Percentiles rank a stretch among this genome's conserved stretches.
phyloP scores from a whole-genome alignment of 768 basidiomycete species.

The Rhodotorula kratochvilovae region DNA sequence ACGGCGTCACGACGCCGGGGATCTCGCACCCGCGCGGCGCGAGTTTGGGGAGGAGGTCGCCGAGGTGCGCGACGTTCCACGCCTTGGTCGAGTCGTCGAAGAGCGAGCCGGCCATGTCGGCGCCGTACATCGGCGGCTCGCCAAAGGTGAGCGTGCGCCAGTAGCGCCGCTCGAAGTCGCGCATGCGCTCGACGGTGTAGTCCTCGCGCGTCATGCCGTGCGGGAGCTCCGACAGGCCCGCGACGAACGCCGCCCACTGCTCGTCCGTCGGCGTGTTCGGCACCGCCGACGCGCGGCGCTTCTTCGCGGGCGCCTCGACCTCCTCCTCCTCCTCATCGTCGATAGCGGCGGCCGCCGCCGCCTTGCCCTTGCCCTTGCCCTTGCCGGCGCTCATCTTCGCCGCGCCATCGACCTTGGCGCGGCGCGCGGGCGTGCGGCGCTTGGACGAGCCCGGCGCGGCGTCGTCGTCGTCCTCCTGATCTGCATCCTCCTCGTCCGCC shows the following conservation, averaged over 20 bases:
- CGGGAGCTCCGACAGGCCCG: slow-evolving; percentile 33
- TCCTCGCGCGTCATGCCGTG: slow-evolving; percentile 55
- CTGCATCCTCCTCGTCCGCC: slow-evolving; percentile 6
- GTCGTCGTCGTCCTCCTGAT: slow-evolving; percentile 8
- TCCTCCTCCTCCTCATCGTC: background rate
- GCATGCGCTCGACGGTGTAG: slow-evolving; percentile 83
- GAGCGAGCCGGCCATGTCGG: slow-evolving; percentile 71
- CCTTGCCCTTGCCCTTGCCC: background rate
- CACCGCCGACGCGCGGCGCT: slow-evolving; percentile 21
- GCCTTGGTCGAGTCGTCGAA: slow-evolving; percentile 68
- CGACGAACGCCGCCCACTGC: slow-evolving; percentile 41
- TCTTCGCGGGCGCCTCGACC: slow-evolving; percentile 2
- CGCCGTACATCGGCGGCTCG: slow-evolving; percentile 94
- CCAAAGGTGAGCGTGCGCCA: slow-evolving; percentile 89
- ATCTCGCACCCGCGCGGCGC: slow-evolving; percentile 67
- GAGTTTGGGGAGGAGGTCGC: slow-evolving; percentile 76
- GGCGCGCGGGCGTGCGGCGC: slow-evolving; percentile 13
- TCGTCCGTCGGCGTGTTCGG: slow-evolving; percentile 33
- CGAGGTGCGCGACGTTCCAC: slow-evolving; percentile 93
- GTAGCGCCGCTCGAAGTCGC: slow-evolving; percentile 76
- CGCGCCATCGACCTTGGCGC: slow-evolving; percentile 2
- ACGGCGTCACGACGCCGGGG: slow-evolving; percentile 94
- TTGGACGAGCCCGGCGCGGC: slow-evolving; percentile 3
- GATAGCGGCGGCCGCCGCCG: background rate
- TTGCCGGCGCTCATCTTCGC: background rate